Evolutionary conservation across 352 stramenopile genomes (phyloP).

Genomic region (Phytophthora parvispora): DNA sequence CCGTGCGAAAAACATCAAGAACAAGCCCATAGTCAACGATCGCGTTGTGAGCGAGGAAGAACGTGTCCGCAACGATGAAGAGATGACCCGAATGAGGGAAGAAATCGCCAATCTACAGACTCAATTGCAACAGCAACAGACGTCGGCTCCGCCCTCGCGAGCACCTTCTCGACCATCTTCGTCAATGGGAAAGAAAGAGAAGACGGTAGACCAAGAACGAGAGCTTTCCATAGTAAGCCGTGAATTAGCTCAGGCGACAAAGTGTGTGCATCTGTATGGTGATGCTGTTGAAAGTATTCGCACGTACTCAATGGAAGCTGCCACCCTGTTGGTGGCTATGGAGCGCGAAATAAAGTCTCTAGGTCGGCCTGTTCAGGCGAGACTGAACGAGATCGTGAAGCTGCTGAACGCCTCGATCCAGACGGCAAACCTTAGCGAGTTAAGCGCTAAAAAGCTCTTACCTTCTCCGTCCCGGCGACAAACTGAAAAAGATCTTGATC

Average conservation of each 20-base stretch:
- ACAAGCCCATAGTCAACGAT: constrained; percentile 98
- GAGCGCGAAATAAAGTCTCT: constrained; percentile 82
- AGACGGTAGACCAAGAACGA: constrained; percentile 3
- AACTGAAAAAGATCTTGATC: constrained; percentile 21
- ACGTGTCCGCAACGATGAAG: constrained; percentile 60
- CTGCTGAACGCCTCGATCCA: constrained; percentile 77
- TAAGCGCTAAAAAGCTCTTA: constrained; percentile 35
- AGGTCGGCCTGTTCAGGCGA: constrained; percentile 73
- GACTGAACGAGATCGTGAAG: constrained; percentile 88
- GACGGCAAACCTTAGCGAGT: constrained; percentile 56
- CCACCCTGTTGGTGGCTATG: constrained; percentile 79
- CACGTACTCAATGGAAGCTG: constrained; percentile 68
- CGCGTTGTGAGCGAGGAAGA: constrained; percentile 55
- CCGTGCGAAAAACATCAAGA: constrained; percentile 99
- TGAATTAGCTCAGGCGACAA: constrained; percentile 47
- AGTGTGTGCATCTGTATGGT: constrained; percentile 46
- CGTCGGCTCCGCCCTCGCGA: constrained; percentile 21
- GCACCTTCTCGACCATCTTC: constrained; percentile 14
- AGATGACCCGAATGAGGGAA: constrained; percentile 80
- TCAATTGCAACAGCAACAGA: constrained; percentile 66
- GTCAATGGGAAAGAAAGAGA: constrained; percentile 15
- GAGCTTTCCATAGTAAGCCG: constrained; percentile 25
- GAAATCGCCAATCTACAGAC: constrained; percentile 82
- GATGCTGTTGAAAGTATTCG: constrained; percentile 73
- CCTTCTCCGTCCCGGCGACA: constrained; percentile 8